Evolutionary conservation across 1,284 basidiomycete species (phyloP).

Genomic region (Amylostereum chailletii): DNA sequence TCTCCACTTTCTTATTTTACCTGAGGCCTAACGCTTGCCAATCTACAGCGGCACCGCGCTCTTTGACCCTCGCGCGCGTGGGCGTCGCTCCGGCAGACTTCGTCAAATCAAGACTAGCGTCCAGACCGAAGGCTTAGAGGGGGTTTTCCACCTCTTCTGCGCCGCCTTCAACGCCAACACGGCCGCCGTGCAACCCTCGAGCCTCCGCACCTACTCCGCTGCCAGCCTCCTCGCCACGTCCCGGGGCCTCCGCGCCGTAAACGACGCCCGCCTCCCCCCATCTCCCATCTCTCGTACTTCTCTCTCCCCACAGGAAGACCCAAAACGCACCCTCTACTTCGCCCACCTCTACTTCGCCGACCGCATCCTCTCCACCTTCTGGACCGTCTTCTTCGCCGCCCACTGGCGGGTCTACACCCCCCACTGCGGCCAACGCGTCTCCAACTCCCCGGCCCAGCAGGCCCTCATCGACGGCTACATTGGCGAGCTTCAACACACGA

Average conservation of each 20-base stretch:
- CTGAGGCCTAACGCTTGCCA: no score
- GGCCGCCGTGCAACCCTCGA: conserved; percentile 15
- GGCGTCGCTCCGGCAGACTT: no score
- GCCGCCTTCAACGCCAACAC: no score
- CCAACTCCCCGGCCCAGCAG: conserved; percentile 81
- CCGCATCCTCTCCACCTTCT: conserved; percentile 84
- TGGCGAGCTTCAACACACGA: conserved; percentile 41
- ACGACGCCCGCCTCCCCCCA: conserved; percentile 40
- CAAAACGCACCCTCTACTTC: conserved; percentile 78
- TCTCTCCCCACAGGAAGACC: conserved; percentile 60
- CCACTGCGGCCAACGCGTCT: conserved; percentile 77
- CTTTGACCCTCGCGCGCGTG: no score
- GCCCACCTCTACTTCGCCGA: conserved; percentile 90
- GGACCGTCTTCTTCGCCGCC: conserved; percentile 86
- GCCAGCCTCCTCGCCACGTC: conserved; percentile 72
- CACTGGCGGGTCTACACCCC: conserved; percentile 87
- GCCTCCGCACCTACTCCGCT: conserved; percentile 89
- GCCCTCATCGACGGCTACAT: conserved; percentile 62
- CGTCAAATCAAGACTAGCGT: no score
- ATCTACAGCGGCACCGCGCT: no score
- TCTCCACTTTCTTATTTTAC: no score
- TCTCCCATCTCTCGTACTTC: conserved; percentile 1
- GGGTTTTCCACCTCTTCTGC: no score
- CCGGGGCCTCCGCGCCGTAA: conserved; percentile 84
- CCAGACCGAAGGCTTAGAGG: no score